Conservation (phyloP, 108 stramenopile genomes). For the Nitzschia sp. region DNA sequence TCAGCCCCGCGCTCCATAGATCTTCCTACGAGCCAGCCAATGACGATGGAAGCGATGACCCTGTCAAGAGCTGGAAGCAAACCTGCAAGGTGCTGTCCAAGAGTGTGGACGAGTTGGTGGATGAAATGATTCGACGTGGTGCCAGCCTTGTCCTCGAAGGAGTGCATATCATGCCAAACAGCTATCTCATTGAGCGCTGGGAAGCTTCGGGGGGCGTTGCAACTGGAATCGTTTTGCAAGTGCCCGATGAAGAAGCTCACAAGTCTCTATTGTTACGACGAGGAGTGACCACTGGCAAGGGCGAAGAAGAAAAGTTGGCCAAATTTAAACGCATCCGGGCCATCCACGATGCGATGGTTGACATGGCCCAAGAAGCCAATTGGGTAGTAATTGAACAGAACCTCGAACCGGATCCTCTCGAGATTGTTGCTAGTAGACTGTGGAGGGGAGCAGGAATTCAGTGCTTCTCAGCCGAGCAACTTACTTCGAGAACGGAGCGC, state of each 20-base stretch:
- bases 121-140: conserved; percentile 60
- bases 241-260: conserved; percentile 58
- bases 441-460: not conserved
- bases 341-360: conserved; percentile 74
- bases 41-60: conserved; percentile 47
- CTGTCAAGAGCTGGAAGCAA: conserved; percentile 64
- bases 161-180: conserved; percentile 50
- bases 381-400: conserved; percentile 70
- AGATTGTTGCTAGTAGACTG: conserved; percentile 39
- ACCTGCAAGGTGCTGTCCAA: conserved; percentile 55
- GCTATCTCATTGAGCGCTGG: conserved; percentile 53
- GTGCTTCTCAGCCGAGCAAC: not conserved
- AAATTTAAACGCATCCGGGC: conserved; percentile 55
- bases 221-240: conserved; percentile 47
- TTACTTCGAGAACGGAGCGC: not conserved
- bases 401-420: conserved; percentile 55
- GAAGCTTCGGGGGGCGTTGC: conserved; percentile 52
- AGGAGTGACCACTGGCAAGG: conserved; percentile 53
- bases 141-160: conserved; percentile 67
- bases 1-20: conserved; percentile 67
- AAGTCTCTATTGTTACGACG: conserved; percentile 50
- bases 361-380: conserved; percentile 44
- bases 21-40: conserved; percentile 50
- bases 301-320: conserved; percentile 47
- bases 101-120: conserved; percentile 51